Base-by-base conservation (phyloP, 2,329 filamentous ascomycete species). In the Aspergillus sp. region DNA sequence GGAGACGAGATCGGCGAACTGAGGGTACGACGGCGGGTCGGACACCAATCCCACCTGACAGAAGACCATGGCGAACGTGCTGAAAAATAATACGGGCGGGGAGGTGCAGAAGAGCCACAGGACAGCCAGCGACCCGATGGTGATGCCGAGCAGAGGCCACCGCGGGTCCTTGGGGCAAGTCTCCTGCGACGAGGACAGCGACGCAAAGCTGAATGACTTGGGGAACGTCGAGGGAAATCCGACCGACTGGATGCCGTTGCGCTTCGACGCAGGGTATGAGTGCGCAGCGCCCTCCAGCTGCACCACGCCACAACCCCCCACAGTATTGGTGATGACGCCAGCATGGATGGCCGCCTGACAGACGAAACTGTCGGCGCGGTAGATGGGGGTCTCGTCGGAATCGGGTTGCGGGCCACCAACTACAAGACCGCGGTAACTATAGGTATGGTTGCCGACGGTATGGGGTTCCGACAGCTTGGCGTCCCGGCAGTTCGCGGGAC, bases 201-300 rank as follows among this genome's bases (percentile, higher is more conserved):
- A 83, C 4, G 90, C 77, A 67, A 99, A 98, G 18, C 85, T 86
- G 73, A 91, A 97, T 0, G 92, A 89, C 31, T 91, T 88, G 1
- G 95, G 95, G 69, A 99, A 99, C 65, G 91, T 92, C 0, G 92
- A 94, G 63, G 92, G 85, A 71, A 99, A 99, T 4, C 77, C 84
- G 56, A 91, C 81, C 63, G 92, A 96, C 29, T 80, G 77, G 63
- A 98, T 92, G 55, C 89, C 91, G 69, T 96, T 82, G n/a, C 82
- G 82, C 52, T 85, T 83, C 10, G 88, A 87, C 47, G 84, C 82
- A 47, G 82, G 77, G 70, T 87, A 96, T 52, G 83, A 78, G 56
- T 82, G 78, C 57, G 86, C 84, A 56, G 87, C 83, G 22, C 93
- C 93, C 22, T 90, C 82, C 42, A 95, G 81, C 56, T 85, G 83